phyloP scores from a whole-genome alignment of 2,329 filamentous ascomycete genomes.

The Didymella glomerata region DNA sequence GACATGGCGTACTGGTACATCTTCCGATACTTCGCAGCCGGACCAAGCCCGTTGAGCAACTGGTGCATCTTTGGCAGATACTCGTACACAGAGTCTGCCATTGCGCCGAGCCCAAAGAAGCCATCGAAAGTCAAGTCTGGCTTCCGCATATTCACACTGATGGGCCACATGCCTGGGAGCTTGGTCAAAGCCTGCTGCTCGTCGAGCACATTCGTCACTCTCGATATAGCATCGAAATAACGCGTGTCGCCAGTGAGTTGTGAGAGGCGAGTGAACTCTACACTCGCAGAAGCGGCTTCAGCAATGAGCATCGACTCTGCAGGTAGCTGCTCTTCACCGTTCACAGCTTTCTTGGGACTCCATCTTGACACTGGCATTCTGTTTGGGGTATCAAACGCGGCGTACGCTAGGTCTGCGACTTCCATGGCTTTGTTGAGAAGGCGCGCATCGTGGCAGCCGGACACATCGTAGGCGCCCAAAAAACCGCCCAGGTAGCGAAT shows the following conservation, averaged over 20 bases:
- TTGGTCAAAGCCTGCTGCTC: conserved; percentile 52
- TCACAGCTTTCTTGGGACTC: conserved; percentile 50
- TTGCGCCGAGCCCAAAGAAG: conserved; percentile 43
- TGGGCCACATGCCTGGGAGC: conserved; percentile 59
- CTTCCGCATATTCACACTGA: conserved; percentile 51
- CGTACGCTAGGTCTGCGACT: conserved; percentile 80
- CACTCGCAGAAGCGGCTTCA: conserved; percentile 55
- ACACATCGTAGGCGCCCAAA: conserved; percentile 82
- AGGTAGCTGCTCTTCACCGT: conserved; percentile 49
- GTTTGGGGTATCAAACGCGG: conserved; percentile 89
- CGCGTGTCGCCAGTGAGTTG: conserved; percentile 55
- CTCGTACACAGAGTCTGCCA: conserved; percentile 49
- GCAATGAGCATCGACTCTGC: conserved; percentile 53
- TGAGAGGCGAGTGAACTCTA: conserved; percentile 58
- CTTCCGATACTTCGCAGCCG: conserved; percentile 59
- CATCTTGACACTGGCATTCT: conserved; percentile 74
- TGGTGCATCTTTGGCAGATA: conserved; percentile 58
- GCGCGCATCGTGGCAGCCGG: conserved; percentile 67
- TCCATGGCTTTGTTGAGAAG: conserved; percentile 81
- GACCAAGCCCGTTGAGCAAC: conserved; percentile 55
- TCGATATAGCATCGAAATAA: conserved; percentile 57
- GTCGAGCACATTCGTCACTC: conserved; percentile 53
- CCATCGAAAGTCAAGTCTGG: conserved; percentile 53
- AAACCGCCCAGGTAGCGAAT: conserved; percentile 89
- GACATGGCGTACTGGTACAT: conserved; percentile 64